phyloP scores from a whole-genome alignment of 768 basidiomycete genomes.

The Leccinum uliginosum region DNA sequence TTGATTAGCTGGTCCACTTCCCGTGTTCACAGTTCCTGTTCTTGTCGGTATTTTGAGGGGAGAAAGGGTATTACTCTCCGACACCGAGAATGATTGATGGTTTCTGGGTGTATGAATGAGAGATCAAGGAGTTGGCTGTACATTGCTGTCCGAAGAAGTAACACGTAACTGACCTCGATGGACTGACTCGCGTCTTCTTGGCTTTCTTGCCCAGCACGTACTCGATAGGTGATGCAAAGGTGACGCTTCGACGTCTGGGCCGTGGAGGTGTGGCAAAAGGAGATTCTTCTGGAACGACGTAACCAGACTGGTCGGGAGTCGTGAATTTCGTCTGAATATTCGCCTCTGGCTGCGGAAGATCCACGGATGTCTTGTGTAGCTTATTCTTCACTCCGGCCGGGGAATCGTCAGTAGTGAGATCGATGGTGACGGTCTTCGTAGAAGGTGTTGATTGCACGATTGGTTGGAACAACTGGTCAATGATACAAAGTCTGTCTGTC shows the following conservation, averaged over 20 bases:
- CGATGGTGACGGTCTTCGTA: constrained; percentile 35
- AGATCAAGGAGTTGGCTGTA: neutral
- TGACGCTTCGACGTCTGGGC: constrained; percentile 21
- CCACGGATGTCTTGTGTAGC: neutral
- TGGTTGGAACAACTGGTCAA: constrained; percentile 9
- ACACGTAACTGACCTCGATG: constrained; percentile 5
- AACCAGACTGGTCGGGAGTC: neutral
- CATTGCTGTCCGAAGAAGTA: neutral
- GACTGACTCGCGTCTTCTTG: neutral
- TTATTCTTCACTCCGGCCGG: constrained; percentile 14
- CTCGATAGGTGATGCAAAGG: constrained; percentile 29
- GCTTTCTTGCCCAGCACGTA: constrained; percentile 4
- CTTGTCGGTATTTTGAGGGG: constrained; percentile 12
- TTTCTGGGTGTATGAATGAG: neutral
- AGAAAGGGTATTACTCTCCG: constrained; percentile 12
- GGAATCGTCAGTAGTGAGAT: constrained; percentile 38
- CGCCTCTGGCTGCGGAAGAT: neutral
- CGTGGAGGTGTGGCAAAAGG: neutral
- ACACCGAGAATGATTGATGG: neutral
- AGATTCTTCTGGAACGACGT: neutral
- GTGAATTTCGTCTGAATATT: neutral
- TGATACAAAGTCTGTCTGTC: neutral
- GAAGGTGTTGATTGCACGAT: constrained; percentile 13
- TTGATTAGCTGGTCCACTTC: constrained; percentile 1
- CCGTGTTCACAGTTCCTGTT: neutral